Conservation (phyloP, 139 green algal genomes). For the Edaphochlamys debaryana region DNA sequence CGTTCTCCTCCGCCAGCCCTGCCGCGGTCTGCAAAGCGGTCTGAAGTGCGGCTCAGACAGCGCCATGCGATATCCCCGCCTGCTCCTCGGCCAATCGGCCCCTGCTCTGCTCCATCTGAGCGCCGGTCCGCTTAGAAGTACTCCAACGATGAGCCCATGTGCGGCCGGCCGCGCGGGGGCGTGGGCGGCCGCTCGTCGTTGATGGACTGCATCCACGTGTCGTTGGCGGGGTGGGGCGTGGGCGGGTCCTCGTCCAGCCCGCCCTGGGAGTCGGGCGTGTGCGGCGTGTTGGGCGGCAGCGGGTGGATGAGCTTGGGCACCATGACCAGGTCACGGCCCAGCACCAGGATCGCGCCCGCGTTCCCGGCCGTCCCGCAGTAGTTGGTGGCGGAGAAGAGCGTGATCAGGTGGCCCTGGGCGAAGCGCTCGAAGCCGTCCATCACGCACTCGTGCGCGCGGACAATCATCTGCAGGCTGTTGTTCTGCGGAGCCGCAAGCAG, state of each 20-base stretch:
- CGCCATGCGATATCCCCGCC: too few relatives aligned
- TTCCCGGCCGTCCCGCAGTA: slow-evolving; percentile 99
- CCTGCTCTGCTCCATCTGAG: neutral
- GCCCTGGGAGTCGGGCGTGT: slow-evolving; percentile 64
- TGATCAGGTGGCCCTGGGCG: slow-evolving; percentile 96
- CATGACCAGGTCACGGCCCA: slow-evolving; percentile 96
- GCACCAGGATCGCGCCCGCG: slow-evolving; percentile 94
- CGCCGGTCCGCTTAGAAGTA: slow-evolving; percentile 61
- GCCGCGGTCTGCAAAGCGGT: too few relatives aligned
- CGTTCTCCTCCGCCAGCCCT: too few relatives aligned
- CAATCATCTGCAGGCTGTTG: slow-evolving; percentile 98
- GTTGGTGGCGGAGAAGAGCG: slow-evolving; percentile 98
- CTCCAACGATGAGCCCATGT: slow-evolving; percentile 68
- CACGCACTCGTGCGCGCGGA: slow-evolving; percentile 99
- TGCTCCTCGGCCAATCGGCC: too few relatives aligned
- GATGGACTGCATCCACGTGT: slow-evolving; percentile 80
- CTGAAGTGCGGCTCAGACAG: too few relatives aligned
- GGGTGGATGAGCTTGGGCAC: slow-evolving; percentile 99
- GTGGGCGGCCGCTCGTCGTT: slow-evolving; percentile 95
- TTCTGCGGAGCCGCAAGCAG: slow-evolving; percentile 55
- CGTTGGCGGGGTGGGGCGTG: slow-evolving; percentile 11
- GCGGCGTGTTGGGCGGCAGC: slow-evolving; percentile 86
- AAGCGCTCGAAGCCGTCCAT: slow-evolving; percentile 99
- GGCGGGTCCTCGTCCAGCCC: slow-evolving; percentile 54
- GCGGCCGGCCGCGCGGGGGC: slow-evolving; percentile 83